Conservation (phyloP, 768 basidiomycete species). For the Rhodotorula graminis region DNA sequence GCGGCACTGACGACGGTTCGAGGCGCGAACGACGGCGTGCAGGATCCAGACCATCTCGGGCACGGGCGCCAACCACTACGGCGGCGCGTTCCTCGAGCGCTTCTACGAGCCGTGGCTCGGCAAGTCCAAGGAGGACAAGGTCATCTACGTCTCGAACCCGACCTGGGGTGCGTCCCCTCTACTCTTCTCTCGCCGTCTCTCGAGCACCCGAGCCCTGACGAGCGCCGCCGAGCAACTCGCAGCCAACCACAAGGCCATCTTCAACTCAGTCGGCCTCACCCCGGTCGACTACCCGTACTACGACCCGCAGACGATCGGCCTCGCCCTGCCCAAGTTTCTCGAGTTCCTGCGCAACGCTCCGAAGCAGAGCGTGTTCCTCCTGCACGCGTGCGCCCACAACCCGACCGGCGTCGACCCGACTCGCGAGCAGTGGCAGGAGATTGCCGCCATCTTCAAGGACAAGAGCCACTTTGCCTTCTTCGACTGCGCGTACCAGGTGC, state of each 20-base stretch:
- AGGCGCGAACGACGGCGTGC: too few relatives aligned
- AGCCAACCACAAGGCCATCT: constrained; percentile 70
- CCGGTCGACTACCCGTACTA: constrained; percentile 80
- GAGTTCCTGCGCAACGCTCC: constrained; percentile 57
- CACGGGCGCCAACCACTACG: constrained; percentile 93
- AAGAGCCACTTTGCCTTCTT: constrained; percentile 82
- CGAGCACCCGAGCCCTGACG: constrained; percentile 22
- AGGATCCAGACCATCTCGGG: constrained; percentile 94
- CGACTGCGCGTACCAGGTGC: constrained; percentile 72
- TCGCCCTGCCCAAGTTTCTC: constrained; percentile 77
- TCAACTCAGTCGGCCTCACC: constrained; percentile 78
- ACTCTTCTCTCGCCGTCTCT: not conserved
- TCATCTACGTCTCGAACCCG: constrained; percentile 80
- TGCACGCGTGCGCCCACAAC: constrained; percentile 98
- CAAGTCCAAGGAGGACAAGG: constrained; percentile 54
- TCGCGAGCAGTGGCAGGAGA: constrained; percentile 80
- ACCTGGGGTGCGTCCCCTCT: constrained; percentile 86
- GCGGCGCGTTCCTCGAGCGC: constrained; percentile 81
- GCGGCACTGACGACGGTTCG: not conserved
- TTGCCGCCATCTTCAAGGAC: constrained; percentile 74
- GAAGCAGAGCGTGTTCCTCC: constrained; percentile 72
- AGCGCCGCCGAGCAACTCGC: not conserved
- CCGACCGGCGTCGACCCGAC: constrained; percentile 93
- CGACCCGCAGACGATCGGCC: constrained; percentile 73
- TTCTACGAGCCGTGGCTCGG: constrained; percentile 62